Evolutionary conservation across 805 yeast genomes (phyloP), one percentile per base, ranked within the genome.

Genomic region (Candida insectalens): DNA sequence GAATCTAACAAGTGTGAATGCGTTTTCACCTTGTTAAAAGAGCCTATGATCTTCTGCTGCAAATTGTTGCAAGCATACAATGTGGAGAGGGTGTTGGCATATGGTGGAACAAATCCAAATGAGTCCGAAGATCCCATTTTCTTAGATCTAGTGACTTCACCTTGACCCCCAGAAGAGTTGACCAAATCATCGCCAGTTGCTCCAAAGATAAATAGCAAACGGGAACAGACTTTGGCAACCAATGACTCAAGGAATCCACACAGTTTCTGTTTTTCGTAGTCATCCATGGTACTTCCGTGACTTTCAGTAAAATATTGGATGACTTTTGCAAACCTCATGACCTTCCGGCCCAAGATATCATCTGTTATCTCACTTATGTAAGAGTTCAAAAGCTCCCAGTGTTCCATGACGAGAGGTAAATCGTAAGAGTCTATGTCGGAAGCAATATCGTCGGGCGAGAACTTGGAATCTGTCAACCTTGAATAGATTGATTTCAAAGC

Each of bases 91-190:
- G 80, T 69, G 46, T 79, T 82, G 1, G 85, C 63, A 35, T 63
- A 62, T 1, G 79, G 77, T 3, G 89, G 88, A 16, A 78, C 49
- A 45, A 75, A 77, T 1, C 78, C 77, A 49, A 61, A 71, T 23
- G 55, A 45, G 2, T 41, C 41, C 6, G 38, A 33, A 8, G 44
- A 36, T 4, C 35, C 29, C 6, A 18, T 29, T 4, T 40, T 37
- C 6, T 29, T 28, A 10, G 27, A 19, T 2, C n/a, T 19, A 13
- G 19, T 9, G 13, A 7, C 27, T 16, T 27, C 27, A 15, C 13
- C 12, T 7, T 40, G 41, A 5, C 36, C 15, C 4, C 16, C 35
- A 8, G 15, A 10, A 2, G 49, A 47, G 12, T 32, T 59, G 4
- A 65, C 51, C 27, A 73, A 54, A 2, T 53, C 57, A 36, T 59